These are phyloP conservation scores for Thalia dealbata DNA, from an alignment of 176 grass and related monocot species.

Conservation along the genomic window DNA sequence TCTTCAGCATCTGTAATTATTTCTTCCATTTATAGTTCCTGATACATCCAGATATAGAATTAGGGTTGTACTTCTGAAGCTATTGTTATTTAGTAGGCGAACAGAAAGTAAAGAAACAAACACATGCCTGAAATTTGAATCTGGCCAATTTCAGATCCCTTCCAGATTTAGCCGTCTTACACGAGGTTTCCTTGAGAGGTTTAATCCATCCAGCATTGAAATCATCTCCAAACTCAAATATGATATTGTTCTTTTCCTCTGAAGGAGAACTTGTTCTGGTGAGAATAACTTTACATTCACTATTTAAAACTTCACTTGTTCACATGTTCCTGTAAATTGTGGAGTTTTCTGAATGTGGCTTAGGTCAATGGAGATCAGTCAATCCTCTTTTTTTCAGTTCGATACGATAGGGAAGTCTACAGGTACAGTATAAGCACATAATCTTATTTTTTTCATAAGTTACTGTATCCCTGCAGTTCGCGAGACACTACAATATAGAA, in stretches of 20 bases:
- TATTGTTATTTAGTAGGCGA: background rate
- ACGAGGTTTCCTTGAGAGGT: slow-evolving; percentile 52
- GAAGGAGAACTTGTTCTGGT: slow-evolving; percentile 83
- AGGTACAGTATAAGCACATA: slow-evolving; percentile 41
- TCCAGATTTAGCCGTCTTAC: slow-evolving; percentile 76
- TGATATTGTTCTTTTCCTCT: slow-evolving; percentile 50
- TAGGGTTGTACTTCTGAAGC: too few species aligned
- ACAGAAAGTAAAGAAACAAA: background rate
- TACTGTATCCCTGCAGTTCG: background rate
- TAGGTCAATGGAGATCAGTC: slow-evolving; percentile 71
- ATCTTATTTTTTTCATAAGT: background rate
- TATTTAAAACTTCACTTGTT: background rate
- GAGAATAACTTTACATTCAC: slow-evolving; percentile 11
- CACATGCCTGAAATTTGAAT: slow-evolving; percentile 7
- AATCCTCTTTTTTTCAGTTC: slow-evolving; percentile 60
- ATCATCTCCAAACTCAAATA: slow-evolving; percentile 28
- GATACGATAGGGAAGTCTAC: slow-evolving; percentile 62
- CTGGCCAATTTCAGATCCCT: slow-evolving; percentile 58
- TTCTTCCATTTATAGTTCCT: background rate
- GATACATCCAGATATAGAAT: background rate
- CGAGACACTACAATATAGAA: background rate
- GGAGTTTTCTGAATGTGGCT: background rate
- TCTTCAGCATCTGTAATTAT: background rate
- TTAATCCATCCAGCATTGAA: slow-evolving; percentile 39
- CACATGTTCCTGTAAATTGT: slow-evolving; percentile 4